Percentiles rank a stretch among this genome's conserved stretches.
Evolutionary conservation across 2,329 filamentous ascomycete species (phyloP).

Genomic region (Alternaria brassicae): DNA sequence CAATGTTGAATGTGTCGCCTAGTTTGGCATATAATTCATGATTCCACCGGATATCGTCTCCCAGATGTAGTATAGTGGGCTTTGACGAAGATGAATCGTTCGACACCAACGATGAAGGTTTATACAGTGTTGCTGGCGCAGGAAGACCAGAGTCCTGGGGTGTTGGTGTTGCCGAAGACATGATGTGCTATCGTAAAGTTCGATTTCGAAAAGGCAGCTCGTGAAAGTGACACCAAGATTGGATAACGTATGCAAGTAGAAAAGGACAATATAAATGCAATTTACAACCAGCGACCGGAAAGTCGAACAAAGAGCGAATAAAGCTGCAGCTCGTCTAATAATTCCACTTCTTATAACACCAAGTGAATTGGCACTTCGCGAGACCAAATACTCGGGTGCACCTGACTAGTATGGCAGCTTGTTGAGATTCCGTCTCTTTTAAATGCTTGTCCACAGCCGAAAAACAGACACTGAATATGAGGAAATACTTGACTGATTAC

Average conservation of each 20-base stretch:
- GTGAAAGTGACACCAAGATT: not conserved
- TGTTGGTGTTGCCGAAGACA: slow-evolving; percentile 37
- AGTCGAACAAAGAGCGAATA: too few species aligned
- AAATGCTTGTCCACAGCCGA: not conserved
- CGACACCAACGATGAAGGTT: not conserved
- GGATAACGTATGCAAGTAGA: not conserved
- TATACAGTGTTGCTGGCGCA: slow-evolving; percentile 14
- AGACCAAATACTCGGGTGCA: not conserved
- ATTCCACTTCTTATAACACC: not conserved
- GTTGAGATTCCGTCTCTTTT: not conserved
- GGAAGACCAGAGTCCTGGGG: slow-evolving; percentile 33
- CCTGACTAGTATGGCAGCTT: not conserved
- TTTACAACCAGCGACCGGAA: too few species aligned
- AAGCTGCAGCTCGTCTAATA: not conserved
- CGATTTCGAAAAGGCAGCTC: not conserved
- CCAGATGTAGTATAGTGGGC: slow-evolving; percentile 53
- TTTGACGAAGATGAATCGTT: slow-evolving; percentile 24
- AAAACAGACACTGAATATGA: not conserved
- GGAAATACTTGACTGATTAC: too few species aligned
- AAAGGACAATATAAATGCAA: not conserved
- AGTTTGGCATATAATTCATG: slow-evolving; percentile 52
- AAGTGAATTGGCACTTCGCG: not conserved
- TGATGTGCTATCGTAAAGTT: not conserved
- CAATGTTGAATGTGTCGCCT: slow-evolving; percentile 47
- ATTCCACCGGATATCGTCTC: slow-evolving; percentile 56